Conservation (phyloP, 345 rosid species). For the Kernera saxatilis region DNA sequence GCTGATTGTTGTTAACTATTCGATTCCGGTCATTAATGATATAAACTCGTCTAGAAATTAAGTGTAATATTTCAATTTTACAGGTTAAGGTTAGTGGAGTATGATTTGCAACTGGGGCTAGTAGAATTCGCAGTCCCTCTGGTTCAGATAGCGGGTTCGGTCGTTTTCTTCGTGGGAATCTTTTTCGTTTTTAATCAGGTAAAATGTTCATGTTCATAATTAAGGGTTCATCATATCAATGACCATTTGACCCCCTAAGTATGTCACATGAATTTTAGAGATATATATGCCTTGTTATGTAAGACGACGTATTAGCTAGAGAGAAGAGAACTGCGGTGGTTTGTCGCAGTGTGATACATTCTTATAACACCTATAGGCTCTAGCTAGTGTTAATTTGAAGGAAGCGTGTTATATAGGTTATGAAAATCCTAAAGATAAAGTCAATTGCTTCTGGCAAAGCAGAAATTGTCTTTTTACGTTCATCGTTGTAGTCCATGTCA, state of each 20-base stretch:
- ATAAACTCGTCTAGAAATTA: background rate
- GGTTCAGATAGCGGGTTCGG: constrained; percentile 56
- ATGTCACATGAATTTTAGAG: background rate
- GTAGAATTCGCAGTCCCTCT: constrained; percentile 77
- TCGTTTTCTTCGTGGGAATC: constrained; percentile 53
- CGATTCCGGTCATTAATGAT: background rate
- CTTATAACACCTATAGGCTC: background rate
- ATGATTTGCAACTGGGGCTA: constrained; percentile 64
- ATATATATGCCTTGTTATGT: background rate
- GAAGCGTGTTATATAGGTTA: background rate
- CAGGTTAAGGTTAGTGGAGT: constrained; percentile 45
- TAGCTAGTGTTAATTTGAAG: background rate
- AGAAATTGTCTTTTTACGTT: background rate
- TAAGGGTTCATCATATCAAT: background rate
- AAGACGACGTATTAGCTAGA: background rate
- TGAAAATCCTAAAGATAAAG: background rate
- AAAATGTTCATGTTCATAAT: background rate
- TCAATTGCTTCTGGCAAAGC: background rate
- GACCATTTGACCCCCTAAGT: background rate
- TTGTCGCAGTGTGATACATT: background rate
- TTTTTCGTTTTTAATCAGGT: constrained; percentile 68
- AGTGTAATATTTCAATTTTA: background rate
- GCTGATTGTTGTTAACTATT: background rate
- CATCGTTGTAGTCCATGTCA: background rate
- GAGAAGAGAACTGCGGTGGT: background rate